Conservation (phyloP, 805 yeast genomes). For the Yamadazyma sp. region DNA sequence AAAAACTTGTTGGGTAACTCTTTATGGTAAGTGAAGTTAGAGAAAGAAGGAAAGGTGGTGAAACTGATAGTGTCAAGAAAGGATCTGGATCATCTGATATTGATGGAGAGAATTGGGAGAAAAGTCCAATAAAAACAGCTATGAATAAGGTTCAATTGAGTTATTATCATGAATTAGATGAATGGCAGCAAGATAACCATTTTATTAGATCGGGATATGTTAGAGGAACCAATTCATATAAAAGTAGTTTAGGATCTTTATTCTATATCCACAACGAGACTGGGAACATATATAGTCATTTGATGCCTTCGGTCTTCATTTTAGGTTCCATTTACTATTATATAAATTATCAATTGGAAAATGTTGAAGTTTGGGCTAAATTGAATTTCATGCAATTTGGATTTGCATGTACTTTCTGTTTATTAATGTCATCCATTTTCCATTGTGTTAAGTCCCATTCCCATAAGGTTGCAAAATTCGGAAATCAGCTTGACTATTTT, state of each 20-base stretch:
- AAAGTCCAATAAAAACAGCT: not conserved
- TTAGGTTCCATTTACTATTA: conserved; percentile 21
- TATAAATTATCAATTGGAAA: conserved; percentile 18
- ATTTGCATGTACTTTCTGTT: conserved; percentile 55
- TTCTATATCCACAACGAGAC: conserved; percentile 66
- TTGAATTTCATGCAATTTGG: conserved; percentile 52
- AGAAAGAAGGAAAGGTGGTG: not conserved
- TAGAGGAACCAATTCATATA: conserved; percentile 47
- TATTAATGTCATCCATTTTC: conserved; percentile 62
- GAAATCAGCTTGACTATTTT: conserved; percentile 71
- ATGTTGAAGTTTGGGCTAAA: conserved; percentile 38
- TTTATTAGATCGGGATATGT: conserved; percentile 65
- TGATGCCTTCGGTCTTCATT: conserved; percentile 46
- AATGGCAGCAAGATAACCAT: conserved; percentile 76
- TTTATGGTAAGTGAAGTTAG: not conserved
- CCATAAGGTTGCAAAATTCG: conserved; percentile 46
- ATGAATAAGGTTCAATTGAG: conserved; percentile 2
- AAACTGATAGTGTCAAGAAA: not conserved
- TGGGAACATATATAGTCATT: conserved; percentile 67
- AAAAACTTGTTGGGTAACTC: not conserved
- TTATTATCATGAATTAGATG: conserved; percentile 57
- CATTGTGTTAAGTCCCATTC: conserved; percentile 72
- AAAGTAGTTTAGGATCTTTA: conserved; percentile 46
- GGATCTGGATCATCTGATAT: not conserved
- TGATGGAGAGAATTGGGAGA: not conserved